Evolutionary conservation across 768 basidiomycete genomes (phyloP).

Genomic region (Rubroboletus satanas): DNA sequence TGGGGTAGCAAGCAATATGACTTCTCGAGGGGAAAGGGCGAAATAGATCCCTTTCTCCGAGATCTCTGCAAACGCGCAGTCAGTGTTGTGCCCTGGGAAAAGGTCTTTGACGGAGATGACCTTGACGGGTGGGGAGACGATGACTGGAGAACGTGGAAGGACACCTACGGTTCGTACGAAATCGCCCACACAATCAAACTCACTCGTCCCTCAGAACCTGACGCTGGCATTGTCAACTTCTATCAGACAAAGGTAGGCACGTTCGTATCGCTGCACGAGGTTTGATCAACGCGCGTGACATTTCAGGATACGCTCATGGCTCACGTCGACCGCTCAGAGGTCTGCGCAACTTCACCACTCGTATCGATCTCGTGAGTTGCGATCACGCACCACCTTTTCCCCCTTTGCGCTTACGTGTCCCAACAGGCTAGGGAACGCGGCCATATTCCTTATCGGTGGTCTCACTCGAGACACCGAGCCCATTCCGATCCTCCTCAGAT

Average conservation of each 20-base stretch:
- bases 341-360: constrained; percentile 87
- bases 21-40: constrained; percentile 65
- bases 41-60: constrained; percentile 54
- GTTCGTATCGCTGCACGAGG: not conserved
- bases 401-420: not conserved
- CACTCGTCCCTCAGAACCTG: constrained; percentile 58
- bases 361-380: constrained; percentile 85
- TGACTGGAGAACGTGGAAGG: constrained; percentile 72
- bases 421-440: constrained; percentile 78
- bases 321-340: constrained; percentile 95
- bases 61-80: constrained; percentile 64
- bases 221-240: constrained; percentile 96
- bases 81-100: constrained; percentile 60
- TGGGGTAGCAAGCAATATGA: constrained; percentile 97
- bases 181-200: constrained; percentile 4
- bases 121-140: constrained; percentile 49
- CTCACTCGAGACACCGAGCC: constrained; percentile 74
- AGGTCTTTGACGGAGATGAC: constrained; percentile 46
- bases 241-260: constrained; percentile 68
- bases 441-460: constrained; percentile 87
- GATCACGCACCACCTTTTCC: not conserved
- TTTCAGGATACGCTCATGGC: constrained; percentile 86
- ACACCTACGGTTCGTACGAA: constrained; percentile 65
- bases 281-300: not conserved
- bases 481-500: constrained; percentile 78